Conservation (phyloP, 2,329 filamentous ascomycete genomes). For the Fusarium stilboides region DNA sequence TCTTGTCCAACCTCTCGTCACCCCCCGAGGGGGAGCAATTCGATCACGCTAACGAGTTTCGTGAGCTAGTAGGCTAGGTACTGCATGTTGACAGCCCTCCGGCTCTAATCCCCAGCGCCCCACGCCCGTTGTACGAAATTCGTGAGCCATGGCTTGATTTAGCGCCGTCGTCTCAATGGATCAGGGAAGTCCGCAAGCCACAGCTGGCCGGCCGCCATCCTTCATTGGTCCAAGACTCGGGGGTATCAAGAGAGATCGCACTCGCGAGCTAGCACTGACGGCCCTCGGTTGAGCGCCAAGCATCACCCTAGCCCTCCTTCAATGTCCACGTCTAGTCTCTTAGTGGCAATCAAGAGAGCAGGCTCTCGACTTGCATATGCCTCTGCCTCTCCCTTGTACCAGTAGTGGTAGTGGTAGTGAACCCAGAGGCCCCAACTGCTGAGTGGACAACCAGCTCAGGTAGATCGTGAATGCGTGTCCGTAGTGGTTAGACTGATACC, state of each 20-base stretch:
- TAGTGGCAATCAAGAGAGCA: slow-evolving; percentile 31
- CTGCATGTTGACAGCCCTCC: slow-evolving; percentile 34
- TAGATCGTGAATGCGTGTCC: slow-evolving; percentile 15
- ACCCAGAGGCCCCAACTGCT: slow-evolving; percentile 27
- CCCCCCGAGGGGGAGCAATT: slow-evolving; percentile 15
- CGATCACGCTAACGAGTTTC: slow-evolving; percentile 25
- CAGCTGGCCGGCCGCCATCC: slow-evolving; percentile 25
- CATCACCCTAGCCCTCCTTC: slow-evolving; percentile 13
- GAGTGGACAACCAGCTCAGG: slow-evolving; percentile 19
- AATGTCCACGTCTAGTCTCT: slow-evolving; percentile 24
- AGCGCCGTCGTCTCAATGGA: slow-evolving; percentile 26
- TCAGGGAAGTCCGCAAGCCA: slow-evolving; percentile 25
- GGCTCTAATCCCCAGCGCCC: slow-evolving; percentile 27
- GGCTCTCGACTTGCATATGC: slow-evolving; percentile 17
- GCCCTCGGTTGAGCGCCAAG: slow-evolving; percentile 26
- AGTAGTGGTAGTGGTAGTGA: background rate
- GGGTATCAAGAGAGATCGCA: slow-evolving; percentile 26
- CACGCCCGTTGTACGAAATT: slow-evolving; percentile 36
- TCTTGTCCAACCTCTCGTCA: slow-evolving; percentile 35
- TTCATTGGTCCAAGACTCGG: slow-evolving; percentile 30
- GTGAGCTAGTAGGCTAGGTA: slow-evolving; percentile 12
- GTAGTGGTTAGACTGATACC: slow-evolving; percentile 25
- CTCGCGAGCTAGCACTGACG: slow-evolving; percentile 18
- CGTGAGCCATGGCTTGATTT: slow-evolving; percentile 34
- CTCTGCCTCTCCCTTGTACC: slow-evolving; percentile 35